A percentile compares a stretch with the other conserved stretches of the same genome.
Conservation (phyloP, 768 basidiomycete species). For the Royoungia palumana region DNA sequence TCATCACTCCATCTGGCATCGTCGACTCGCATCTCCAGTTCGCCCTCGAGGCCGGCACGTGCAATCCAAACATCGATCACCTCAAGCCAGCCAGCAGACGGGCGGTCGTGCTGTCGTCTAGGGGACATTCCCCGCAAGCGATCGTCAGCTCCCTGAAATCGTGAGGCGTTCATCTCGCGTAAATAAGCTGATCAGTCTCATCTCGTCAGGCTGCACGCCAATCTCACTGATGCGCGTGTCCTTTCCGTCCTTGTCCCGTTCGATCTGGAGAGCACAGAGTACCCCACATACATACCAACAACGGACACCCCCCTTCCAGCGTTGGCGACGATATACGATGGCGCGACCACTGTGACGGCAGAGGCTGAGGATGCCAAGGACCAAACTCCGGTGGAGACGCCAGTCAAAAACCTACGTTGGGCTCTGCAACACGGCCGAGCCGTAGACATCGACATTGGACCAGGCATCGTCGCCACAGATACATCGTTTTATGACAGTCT, state of each 20-base stretch:
- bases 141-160: conserved; percentile 41
- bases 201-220: conserved; percentile 16
- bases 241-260: conserved; percentile 64
- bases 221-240: conserved; percentile 35
- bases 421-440: conserved; percentile 59
- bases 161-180: conserved; percentile 24
- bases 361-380: conserved; percentile 17
- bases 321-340: conserved; percentile 55
- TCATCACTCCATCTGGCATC: conserved; percentile 58
- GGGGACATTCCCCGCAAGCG: conserved; percentile 34
- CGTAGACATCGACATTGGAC: conserved; percentile 69
- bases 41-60: conserved; percentile 22
- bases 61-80: conserved; percentile 38
- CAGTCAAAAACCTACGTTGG: conserved; percentile 58
- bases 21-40: conserved; percentile 67
- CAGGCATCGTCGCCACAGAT: conserved; percentile 45
- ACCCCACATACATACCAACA: conserved; percentile 34
- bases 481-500: conserved; percentile 59
- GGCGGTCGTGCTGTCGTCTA: conserved; percentile 58
- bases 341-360: conserved; percentile 37
- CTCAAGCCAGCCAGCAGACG: conserved; percentile 47
- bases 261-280: conserved; percentile 46
- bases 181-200: background rate
- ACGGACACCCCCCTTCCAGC: conserved; percentile 22
- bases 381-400: conserved; percentile 32